Conservation (phyloP, 2,329 filamentous ascomycete species). For the Domatiomyces globalis region DNA sequence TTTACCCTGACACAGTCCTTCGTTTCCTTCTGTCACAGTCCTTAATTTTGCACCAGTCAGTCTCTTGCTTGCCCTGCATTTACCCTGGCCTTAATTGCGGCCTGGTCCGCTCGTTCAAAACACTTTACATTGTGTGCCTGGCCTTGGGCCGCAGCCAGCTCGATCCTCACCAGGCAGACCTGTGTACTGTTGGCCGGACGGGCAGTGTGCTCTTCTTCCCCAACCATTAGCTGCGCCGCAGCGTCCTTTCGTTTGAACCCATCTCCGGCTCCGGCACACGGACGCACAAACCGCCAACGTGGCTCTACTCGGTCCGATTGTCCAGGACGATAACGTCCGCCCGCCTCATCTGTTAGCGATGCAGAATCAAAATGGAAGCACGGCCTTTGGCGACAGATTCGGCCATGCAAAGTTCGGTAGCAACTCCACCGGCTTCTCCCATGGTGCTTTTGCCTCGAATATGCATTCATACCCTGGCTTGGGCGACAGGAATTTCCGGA, state of each 20-base stretch:
- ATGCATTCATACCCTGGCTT: slow-evolving; percentile 58
- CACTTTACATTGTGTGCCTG: neutral
- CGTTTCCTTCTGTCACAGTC: slow-evolving; percentile 13
- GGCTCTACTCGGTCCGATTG: slow-evolving; percentile 63
- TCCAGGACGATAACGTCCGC: slow-evolving; percentile 73
- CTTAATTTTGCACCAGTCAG: slow-evolving; percentile 5
- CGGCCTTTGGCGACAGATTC: slow-evolving; percentile 13
- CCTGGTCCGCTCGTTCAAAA: no score
- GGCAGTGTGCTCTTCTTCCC: slow-evolving; percentile 8
- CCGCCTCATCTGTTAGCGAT: slow-evolving; percentile 53
- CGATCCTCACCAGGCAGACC: neutral
- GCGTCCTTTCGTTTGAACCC: neutral
- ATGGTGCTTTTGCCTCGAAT: slow-evolving; percentile 82
- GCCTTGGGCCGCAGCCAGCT: neutral
- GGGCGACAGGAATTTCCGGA: slow-evolving; percentile 70
- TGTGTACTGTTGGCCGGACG: neutral
- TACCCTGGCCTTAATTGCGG: neutral
- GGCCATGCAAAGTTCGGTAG: slow-evolving; percentile 46
- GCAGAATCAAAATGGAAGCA: slow-evolving; percentile 60
- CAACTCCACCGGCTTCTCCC: slow-evolving; percentile 71
- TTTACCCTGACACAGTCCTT: slow-evolving; percentile 14
- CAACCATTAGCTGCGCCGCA: neutral
- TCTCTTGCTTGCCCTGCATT: neutral
- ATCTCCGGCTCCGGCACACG: slow-evolving; percentile 5
- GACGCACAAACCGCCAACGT: slow-evolving; percentile 8